Percentiles rank a stretch among this genome's conserved stretches.
phyloP scores from a whole-genome alignment of 257 asterid genomes.

The Solanum etuberosum region DNA sequence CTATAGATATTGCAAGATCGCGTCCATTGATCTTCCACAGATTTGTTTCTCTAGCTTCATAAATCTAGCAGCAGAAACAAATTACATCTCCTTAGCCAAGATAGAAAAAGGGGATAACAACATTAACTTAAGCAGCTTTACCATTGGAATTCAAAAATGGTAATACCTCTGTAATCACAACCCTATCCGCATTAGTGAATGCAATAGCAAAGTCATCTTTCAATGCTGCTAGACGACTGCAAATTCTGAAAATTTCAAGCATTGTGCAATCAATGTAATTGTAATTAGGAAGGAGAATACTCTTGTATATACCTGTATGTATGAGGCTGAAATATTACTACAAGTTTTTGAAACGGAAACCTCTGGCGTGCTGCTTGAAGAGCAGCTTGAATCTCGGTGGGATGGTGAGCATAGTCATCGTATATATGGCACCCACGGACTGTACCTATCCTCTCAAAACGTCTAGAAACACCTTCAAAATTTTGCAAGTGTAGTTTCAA shows the following conservation, averaged over 20 bases:
- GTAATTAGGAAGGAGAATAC: background rate
- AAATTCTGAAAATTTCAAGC: background rate
- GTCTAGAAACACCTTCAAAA: constrained; percentile 21
- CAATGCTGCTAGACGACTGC: constrained; percentile 28
- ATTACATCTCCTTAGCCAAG: background rate
- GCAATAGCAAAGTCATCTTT: constrained; percentile 25
- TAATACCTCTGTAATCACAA: constrained; percentile 28
- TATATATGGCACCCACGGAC: constrained; percentile 16
- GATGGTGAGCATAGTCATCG: constrained; percentile 40
- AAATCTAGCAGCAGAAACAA: constrained; percentile 12
- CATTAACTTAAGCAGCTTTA: background rate
- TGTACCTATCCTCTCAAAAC: constrained; percentile 26
- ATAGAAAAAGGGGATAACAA: background rate
- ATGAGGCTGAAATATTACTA: constrained; percentile 33
- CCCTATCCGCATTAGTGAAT: constrained; percentile 18
- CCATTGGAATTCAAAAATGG: background rate
- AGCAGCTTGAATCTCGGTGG: constrained; percentile 19
- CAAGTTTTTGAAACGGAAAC: constrained; percentile 19
- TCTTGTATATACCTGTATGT: constrained; percentile 18
- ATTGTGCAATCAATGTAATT: background rate
- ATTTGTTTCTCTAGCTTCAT: constrained; percentile 26
- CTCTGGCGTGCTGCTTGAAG: constrained; percentile 26
- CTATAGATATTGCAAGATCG: constrained; percentile 22
- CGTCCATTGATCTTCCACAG: constrained; percentile 8
- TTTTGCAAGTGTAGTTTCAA: constrained; percentile 14